Conservation (phyloP, 805 yeast species). For the Middelhovenomyces tepae region DNA sequence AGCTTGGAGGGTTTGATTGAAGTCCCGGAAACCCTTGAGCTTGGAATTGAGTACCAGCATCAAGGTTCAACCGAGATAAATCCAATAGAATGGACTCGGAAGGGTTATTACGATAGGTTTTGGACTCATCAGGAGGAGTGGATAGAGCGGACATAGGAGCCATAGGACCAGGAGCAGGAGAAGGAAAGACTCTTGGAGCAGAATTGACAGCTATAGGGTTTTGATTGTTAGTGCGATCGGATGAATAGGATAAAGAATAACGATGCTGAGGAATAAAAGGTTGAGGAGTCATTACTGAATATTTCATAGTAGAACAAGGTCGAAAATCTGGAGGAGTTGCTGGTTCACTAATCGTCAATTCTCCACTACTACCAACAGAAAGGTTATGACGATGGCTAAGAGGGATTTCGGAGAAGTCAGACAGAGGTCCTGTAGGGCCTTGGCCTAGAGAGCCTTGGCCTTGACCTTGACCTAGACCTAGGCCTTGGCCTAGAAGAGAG, state of each 20-base stretch:
- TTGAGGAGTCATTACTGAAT: too few species aligned
- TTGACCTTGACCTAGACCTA: too few species aligned
- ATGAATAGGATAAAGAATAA: too few species aligned
- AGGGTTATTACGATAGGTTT: neutral
- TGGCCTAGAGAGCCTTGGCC: too few species aligned
- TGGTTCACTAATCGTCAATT: constrained; percentile 9
- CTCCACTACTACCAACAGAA: constrained; percentile 11
- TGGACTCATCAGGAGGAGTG: constrained; percentile 13
- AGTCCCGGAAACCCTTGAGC: constrained; percentile 9
- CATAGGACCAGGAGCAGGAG: constrained; percentile 4
- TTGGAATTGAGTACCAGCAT: constrained; percentile 3
- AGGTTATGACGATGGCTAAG: constrained; percentile 7
- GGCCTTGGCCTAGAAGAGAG: too few species aligned
- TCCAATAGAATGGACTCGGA: constrained; percentile 5
- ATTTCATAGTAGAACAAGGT: too few species aligned
- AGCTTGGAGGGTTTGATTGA: constrained; percentile 9
- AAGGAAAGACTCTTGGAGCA: constrained; percentile 3
- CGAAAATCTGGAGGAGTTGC: constrained; percentile 10
- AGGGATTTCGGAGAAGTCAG: too few species aligned
- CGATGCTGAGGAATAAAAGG: too few species aligned
- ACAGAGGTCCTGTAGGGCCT: too few species aligned
- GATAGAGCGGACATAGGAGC: constrained; percentile 7
- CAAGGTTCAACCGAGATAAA: constrained; percentile 5
- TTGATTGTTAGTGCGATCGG: too few species aligned
- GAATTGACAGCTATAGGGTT: too few species aligned